These are phyloP conservation scores for Naganishia randhawae DNA, from an alignment of 768 basidiomycete species.

Conservation along the genomic window DNA sequence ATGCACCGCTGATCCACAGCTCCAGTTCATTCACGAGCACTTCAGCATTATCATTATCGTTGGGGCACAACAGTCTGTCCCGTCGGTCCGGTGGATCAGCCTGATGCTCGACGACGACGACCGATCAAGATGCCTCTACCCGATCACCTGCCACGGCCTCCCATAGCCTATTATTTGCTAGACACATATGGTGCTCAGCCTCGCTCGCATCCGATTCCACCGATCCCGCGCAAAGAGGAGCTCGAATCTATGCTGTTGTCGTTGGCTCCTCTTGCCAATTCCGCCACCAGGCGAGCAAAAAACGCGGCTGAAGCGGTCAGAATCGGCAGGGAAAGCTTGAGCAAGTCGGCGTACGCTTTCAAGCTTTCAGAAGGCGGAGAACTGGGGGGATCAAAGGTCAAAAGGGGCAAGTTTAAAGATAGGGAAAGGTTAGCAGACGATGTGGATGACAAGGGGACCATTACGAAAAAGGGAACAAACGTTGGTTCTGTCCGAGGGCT, in stretches of 20 bases:
- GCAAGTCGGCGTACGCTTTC: constrained; percentile 7
- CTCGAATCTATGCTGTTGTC: neutral
- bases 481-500: neutral
- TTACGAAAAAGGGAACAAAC: neutral
- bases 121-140: constrained; percentile 6
- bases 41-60: too few relatives aligned
- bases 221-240: neutral
- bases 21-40: too few relatives aligned
- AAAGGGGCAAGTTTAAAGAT: constrained; percentile 11
- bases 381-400: neutral
- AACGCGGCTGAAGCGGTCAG: constrained; percentile 5
- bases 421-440: neutral
- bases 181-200: neutral
- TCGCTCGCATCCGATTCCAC: neutral
- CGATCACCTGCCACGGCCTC: constrained; percentile 13
- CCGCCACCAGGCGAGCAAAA: neutral
- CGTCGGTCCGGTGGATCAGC: neutral
- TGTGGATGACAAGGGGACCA: neutral
- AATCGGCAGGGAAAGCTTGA: constrained; percentile 5
- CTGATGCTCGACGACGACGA: constrained; percentile 6
- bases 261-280: neutral
- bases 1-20: too few relatives aligned
- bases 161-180: constrained; percentile 1
- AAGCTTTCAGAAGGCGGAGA: constrained; percentile 3
- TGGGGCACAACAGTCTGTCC: neutral